These are phyloP conservation scores for Bryopsis sp. DNA, from an alignment of 139 green algal species.

Conservation along the genomic window DNA sequence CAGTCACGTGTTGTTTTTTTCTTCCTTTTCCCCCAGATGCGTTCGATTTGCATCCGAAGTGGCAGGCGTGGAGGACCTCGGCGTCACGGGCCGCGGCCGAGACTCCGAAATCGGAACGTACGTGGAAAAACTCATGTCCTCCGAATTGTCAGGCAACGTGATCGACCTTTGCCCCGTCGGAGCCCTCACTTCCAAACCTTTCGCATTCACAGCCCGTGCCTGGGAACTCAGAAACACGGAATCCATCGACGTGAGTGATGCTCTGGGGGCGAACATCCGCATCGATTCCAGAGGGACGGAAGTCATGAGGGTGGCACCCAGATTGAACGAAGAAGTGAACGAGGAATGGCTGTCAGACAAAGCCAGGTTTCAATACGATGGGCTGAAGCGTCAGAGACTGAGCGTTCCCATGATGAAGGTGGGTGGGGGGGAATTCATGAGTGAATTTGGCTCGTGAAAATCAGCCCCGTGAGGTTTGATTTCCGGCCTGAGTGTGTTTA, in stretches of 20 bases:
- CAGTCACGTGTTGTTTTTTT: neutral
- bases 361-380: slow-evolving; percentile 93
- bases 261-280: slow-evolving; percentile 78
- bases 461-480: too few species aligned
- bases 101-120: slow-evolving; percentile 95
- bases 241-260: slow-evolving; percentile 86
- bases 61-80: slow-evolving; percentile 89
- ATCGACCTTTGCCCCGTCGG: slow-evolving; percentile 98
- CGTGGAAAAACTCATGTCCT: slow-evolving; percentile 80
- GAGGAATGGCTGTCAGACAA: slow-evolving; percentile 99
- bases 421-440: too few species aligned
- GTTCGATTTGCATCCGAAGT: slow-evolving; percentile 93
- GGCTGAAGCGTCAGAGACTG: slow-evolving; percentile 86
- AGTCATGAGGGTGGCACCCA: slow-evolving; percentile 91
- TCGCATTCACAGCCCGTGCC: slow-evolving; percentile 87
- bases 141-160: slow-evolving; percentile 94
- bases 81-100: slow-evolving; percentile 80
- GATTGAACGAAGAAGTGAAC: slow-evolving; percentile 93
- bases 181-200: slow-evolving; percentile 93
- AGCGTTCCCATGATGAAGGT: slow-evolving; percentile 73
- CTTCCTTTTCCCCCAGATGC: slow-evolving; percentile 49
- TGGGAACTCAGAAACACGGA: slow-evolving; percentile 58
- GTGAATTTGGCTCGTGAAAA: too few species aligned
- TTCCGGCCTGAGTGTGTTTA: too few species aligned
- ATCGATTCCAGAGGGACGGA: slow-evolving; percentile 77